These are phyloP conservation scores for Nicotiana otophora DNA, from an alignment of 257 asterid species.

Conservation along the genomic window DNA sequence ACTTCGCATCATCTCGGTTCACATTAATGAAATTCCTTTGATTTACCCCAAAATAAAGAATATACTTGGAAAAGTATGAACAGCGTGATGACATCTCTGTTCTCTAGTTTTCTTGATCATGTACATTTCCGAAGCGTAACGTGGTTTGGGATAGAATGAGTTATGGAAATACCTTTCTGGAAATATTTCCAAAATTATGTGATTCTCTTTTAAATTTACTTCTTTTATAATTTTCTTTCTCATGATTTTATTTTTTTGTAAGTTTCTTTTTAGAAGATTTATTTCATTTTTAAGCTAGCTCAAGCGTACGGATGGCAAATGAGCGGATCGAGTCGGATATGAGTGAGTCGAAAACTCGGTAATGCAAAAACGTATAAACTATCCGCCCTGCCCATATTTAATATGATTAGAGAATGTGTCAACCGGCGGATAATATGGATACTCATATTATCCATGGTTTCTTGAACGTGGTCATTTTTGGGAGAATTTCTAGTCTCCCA, in stretches of 20 bases:
- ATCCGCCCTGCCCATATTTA: too few relatives aligned
- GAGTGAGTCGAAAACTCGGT: too few relatives aligned
- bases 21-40: background rate
- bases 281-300: background rate
- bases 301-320: too few relatives aligned
- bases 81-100: background rate
- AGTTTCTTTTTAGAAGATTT: background rate
- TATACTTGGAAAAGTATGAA: background rate
- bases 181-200: background rate
- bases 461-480: too few relatives aligned
- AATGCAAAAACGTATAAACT: too few relatives aligned
- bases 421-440: too few relatives aligned
- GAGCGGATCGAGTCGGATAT: too few relatives aligned
- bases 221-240: background rate
- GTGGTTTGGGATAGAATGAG: background rate
- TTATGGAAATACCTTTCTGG: background rate
- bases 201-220: background rate
- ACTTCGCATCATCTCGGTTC: background rate
- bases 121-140: background rate
- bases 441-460: too few relatives aligned
- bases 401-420: too few relatives aligned
- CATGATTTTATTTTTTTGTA: background rate
- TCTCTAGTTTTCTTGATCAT: background rate
- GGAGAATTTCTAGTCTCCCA: too few relatives aligned
- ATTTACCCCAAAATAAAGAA: background rate